Evolutionary conservation across 495 filamentous ascomycete genomes (phyloP).

Genomic region (Lasiosphaeria ovina): DNA sequence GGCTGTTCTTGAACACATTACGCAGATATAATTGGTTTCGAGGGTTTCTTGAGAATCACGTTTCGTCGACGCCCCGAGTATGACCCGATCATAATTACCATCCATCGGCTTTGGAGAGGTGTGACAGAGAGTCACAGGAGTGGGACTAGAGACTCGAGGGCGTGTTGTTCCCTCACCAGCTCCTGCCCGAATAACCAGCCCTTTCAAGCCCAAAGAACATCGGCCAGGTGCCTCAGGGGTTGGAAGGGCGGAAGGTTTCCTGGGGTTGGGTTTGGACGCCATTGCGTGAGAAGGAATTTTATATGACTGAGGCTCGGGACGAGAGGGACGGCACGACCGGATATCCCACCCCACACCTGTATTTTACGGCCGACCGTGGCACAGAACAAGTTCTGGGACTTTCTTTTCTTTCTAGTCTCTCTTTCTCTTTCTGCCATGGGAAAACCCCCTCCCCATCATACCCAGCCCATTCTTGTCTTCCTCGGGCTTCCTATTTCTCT

Average conservation of each 20-base stretch:
- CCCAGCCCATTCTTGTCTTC: neutral
- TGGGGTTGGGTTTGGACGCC: no score
- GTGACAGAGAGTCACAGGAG: neutral
- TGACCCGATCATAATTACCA: conserved; percentile 19
- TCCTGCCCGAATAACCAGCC: no score
- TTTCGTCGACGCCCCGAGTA: conserved; percentile 14
- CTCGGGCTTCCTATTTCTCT: neutral
- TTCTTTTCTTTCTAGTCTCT: neutral
- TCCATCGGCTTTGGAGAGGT: conserved; percentile 14
- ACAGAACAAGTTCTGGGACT: neutral
- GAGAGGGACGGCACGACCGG: conserved; percentile 9
- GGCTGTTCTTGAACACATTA: conserved; percentile 40
- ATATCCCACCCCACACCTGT: conserved; percentile 10
- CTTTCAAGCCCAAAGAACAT: no score
- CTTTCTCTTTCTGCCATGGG: neutral
- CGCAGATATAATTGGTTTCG: conserved; percentile 39
- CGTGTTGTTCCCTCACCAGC: neutral
- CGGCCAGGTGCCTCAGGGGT: no score
- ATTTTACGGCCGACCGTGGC: conserved; percentile 6
- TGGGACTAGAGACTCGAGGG: neutral
- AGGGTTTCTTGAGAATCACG: conserved; percentile 25
- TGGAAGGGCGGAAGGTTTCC: no score
- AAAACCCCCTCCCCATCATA: neutral
- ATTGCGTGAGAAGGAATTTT: no score
- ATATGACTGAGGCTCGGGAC: neutral